Percentiles rank a stretch among this genome's conserved stretches.
Evolutionary conservation across 228 moss, liverwort and hornwort species (phyloP).

Genomic region (Sphagnum fallax): DNA sequence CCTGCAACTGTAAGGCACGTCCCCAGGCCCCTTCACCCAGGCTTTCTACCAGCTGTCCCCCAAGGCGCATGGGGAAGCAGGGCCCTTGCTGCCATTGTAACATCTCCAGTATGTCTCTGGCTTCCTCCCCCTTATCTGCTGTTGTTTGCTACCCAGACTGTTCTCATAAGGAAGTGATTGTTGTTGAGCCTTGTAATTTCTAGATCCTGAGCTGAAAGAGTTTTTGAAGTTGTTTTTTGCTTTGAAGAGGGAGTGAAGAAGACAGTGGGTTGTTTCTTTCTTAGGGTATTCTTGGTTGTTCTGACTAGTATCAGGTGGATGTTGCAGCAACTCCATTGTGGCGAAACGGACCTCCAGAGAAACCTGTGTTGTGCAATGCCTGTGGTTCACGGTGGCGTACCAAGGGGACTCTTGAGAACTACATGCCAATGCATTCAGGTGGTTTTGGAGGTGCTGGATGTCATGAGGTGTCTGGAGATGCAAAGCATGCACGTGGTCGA

Average conservation of each 20-base stretch:
- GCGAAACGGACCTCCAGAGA: slow-evolving; percentile 93
- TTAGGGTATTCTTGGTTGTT: too few relatives aligned
- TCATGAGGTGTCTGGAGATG: slow-evolving; percentile 21
- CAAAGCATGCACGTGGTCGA: slow-evolving; percentile 46
- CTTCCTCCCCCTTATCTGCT: background rate
- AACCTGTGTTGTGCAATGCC: slow-evolving; percentile 94
- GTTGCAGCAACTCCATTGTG: slow-evolving; percentile 90
- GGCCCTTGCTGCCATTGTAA: slow-evolving; percentile 53
- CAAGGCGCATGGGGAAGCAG: slow-evolving; percentile 48
- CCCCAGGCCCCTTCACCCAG: slow-evolving; percentile 15
- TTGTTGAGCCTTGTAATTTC: too few relatives aligned
- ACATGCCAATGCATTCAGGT: slow-evolving; percentile 97
- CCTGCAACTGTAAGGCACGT: slow-evolving; percentile 15
- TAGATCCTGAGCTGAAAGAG: too few relatives aligned
- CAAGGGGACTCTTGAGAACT: slow-evolving; percentile 83
- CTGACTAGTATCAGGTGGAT: background rate
- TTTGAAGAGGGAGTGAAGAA: too few relatives aligned
- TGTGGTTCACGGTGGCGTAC: slow-evolving; percentile 96
- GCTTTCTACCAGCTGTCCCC: slow-evolving; percentile 10
- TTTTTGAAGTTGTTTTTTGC: too few relatives aligned
- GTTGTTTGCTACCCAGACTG: too few relatives aligned
- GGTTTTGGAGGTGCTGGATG: slow-evolving; percentile 60
- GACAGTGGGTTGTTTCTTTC: too few relatives aligned
- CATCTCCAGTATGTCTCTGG: slow-evolving; percentile 38
- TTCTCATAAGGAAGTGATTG: too few relatives aligned